These are phyloP conservation scores for Mallotus nudiflorus DNA, from an alignment of 345 rosid species.

Conservation along the genomic window DNA sequence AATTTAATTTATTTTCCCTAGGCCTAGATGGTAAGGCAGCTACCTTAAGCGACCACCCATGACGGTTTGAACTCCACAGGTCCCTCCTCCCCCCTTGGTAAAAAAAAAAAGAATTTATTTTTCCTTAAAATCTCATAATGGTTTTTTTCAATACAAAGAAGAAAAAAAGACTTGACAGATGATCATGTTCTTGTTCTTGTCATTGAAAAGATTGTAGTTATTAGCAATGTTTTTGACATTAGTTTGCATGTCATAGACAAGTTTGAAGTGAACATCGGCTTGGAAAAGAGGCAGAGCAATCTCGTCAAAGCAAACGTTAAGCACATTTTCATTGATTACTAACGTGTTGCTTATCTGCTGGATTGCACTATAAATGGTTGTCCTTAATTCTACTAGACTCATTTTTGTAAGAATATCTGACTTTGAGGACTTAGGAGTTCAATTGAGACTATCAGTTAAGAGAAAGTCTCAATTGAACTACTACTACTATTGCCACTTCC, in stretches of 20 bases:
- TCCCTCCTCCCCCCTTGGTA: too few species aligned
- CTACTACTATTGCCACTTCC: too few species aligned
- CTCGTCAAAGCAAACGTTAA: constrained; percentile 85
- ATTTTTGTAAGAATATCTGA: too few species aligned
- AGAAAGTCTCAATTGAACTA: too few species aligned
- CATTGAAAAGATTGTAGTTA: constrained; percentile 87
- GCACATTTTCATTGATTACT: constrained; percentile 76
- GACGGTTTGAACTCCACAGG: too few species aligned
- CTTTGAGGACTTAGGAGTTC: too few species aligned
- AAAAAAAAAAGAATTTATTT: too few species aligned
- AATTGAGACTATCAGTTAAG: too few species aligned
- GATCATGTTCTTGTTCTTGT: constrained; percentile 87
- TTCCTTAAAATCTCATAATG: background rate
- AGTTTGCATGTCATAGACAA: constrained; percentile 85
- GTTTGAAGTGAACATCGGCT: constrained; percentile 81
- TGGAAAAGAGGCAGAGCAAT: constrained; percentile 89
- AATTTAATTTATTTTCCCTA: background rate
- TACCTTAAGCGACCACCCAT: too few species aligned
- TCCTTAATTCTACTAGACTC: constrained; percentile 84
- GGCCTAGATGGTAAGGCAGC: too few species aligned
- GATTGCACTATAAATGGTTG: constrained; percentile 87
- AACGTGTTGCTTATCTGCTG: constrained; percentile 98
- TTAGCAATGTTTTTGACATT: constrained; percentile 90
- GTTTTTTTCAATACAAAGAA: background rate
- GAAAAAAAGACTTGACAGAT: constrained; percentile 60